Percentiles rank a stretch among this genome's conserved stretches.
These are phyloP conservation scores for Hondaea fermentalgiana DNA, from an alignment of 108 stramenopile species.

Conservation along the genomic window DNA sequence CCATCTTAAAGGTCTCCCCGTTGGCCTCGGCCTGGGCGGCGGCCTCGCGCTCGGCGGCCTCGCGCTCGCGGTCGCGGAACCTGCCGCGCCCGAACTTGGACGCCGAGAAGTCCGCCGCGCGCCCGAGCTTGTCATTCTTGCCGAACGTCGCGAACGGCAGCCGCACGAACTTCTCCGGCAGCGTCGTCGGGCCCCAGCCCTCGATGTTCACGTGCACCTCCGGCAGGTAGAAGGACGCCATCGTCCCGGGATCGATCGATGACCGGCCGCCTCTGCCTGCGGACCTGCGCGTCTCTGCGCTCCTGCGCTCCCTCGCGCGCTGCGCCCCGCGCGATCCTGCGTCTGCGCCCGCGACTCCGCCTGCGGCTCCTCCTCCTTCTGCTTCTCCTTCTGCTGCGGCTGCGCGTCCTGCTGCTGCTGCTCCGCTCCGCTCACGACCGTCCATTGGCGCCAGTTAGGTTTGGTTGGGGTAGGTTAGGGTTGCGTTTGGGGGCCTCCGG, in stretches of 20 bases:
- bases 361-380: no score
- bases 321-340: no score
- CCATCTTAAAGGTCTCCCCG: constrained; percentile 20
- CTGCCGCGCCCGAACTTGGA: neutral
- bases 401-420: no score
- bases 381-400: no score
- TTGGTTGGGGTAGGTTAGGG: no score
- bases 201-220: constrained; percentile 29
- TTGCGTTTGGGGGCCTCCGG: no score
- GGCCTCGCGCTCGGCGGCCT: constrained; percentile 62
- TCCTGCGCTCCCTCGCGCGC: no score
- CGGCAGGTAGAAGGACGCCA: constrained; percentile 22
- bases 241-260: neutral
- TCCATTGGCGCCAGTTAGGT: no score
- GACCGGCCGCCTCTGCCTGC: no score
- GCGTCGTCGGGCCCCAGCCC: constrained; percentile 35
- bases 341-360: no score
- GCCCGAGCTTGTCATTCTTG: constrained; percentile 63
- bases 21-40: constrained; percentile 28
- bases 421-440: no score
- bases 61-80: constrained; percentile 31
- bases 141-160: constrained; percentile 88
- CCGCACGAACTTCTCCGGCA: constrained; percentile 58
- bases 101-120: constrained; percentile 32
- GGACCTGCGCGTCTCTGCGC: no score